Percentiles rank a stretch among this genome's conserved stretches.
Evolutionary conservation across 129 eudicot species (phyloP).

Genomic region (Sambucus nigra): DNA sequence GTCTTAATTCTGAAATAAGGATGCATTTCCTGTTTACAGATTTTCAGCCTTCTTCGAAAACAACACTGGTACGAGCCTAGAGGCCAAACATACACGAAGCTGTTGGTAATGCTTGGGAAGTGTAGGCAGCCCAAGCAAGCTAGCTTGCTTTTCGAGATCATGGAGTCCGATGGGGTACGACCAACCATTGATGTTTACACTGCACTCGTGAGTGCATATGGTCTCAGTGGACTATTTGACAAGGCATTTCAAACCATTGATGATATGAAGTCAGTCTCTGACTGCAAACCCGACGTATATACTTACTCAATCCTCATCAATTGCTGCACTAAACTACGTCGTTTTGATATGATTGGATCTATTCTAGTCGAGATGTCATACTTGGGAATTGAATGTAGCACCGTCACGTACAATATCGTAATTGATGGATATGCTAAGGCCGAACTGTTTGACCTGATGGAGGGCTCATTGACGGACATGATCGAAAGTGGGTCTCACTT

Average conservation of each 20-base stretch:
- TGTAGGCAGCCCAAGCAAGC: constrained; percentile 76
- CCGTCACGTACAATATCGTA: constrained; percentile 71
- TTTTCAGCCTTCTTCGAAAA: constrained; percentile 84
- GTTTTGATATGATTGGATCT: constrained; percentile 39
- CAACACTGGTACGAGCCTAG: constrained; percentile 92
- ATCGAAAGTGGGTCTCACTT: constrained; percentile 47
- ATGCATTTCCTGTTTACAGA: constrained; percentile 28
- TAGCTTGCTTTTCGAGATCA: constrained; percentile 57
- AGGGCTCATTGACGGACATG: constrained; percentile 52
- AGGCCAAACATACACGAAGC: constrained; percentile 81
- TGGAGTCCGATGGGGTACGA: constrained; percentile 65
- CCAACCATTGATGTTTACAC: constrained; percentile 80
- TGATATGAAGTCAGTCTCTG: constrained; percentile 53
- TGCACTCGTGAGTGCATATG: constrained; percentile 77
- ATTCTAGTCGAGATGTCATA: constrained; percentile 66
- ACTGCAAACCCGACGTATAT: constrained; percentile 75
- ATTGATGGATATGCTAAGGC: constrained; percentile 94
- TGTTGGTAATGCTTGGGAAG: constrained; percentile 77
- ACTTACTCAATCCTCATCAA: constrained; percentile 73
- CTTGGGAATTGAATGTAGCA: constrained; percentile 49
- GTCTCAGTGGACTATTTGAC: constrained; percentile 60
- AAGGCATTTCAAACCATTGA: constrained; percentile 46
- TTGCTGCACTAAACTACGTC: constrained; percentile 48
- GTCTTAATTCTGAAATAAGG: constrained; percentile 1
- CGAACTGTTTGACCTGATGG: constrained; percentile 53